Percentiles rank a stretch among this genome's conserved stretches.
Conservation (phyloP, 345 rosid genomes). For the Diplotaxis tenuifolia region DNA sequence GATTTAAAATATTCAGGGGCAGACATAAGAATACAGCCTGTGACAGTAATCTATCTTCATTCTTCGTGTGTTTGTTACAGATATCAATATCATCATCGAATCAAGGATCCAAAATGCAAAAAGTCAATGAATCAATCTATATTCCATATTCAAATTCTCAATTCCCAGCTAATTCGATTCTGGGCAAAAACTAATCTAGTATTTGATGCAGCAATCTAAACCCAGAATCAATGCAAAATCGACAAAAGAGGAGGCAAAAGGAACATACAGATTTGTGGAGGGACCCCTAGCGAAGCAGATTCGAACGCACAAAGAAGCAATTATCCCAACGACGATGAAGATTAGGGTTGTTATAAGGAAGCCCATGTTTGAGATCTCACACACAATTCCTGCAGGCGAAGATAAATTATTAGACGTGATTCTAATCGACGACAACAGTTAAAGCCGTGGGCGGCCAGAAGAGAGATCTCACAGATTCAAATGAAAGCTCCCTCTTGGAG, state of each 20-base stretch:
- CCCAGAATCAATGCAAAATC: not conserved
- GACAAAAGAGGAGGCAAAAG: not conserved
- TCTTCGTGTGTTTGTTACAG: not conserved
- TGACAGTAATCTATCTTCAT: not conserved
- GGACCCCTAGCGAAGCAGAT: constrained; percentile 93
- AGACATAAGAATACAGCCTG: not conserved
- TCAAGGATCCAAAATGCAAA: constrained; percentile 2
- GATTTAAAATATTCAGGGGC: not conserved
- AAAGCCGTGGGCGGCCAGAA: not conserved
- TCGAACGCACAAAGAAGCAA: constrained; percentile 73
- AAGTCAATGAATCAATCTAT: not conserved
- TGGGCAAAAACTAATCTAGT: not conserved
- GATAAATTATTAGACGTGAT: not conserved
- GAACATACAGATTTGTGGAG: constrained; percentile 77
- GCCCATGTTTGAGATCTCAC: constrained; percentile 64
- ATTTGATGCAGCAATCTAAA: constrained; percentile 2
- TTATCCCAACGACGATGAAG: constrained; percentile 74
- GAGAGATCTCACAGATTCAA: constrained; percentile 32
- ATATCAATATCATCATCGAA: not conserved
- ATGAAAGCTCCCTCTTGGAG: constrained; percentile 24
- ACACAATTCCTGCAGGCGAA: not conserved
- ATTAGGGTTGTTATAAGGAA: constrained; percentile 80
- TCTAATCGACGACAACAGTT: not conserved
- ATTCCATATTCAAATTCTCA: not conserved
- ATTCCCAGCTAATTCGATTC: constrained; percentile 6